phyloP scores from a whole-genome alignment of 208 protist genomes.

The Trypanosoma boissoni region DNA sequence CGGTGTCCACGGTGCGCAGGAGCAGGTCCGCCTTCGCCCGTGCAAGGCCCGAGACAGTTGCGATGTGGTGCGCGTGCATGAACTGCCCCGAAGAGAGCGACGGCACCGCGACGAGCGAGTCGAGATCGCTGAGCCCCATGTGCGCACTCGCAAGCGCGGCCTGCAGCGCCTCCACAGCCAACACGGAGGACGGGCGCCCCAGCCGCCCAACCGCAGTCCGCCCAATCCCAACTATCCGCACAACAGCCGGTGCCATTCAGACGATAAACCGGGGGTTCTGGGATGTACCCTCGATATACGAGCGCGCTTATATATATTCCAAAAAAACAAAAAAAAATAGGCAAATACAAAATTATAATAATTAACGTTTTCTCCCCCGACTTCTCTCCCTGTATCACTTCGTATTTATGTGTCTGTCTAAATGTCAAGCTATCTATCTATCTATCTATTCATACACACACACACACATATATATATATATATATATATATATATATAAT shows the following conservation, averaged over 20 bases:
- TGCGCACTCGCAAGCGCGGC: slow-evolving; percentile 45
- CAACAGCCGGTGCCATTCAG: slow-evolving; percentile 7
- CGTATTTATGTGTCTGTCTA: too few relatives aligned
- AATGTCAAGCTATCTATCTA: too few relatives aligned
- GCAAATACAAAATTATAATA: slow-evolving; percentile 8
- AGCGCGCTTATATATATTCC: too few relatives aligned
- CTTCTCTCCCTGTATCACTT: too few relatives aligned
- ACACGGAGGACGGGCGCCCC: slow-evolving; percentile 29
- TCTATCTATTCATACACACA: too few relatives aligned
- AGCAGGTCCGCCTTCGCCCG: slow-evolving; percentile 36
- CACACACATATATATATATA: background rate
- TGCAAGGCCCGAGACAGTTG: slow-evolving; percentile 40
- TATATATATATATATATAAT: slow-evolving; percentile 1
- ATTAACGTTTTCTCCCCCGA: too few relatives aligned
- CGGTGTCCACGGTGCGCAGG: slow-evolving; percentile 64
- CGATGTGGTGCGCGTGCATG: slow-evolving; percentile 74
- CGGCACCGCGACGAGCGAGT: slow-evolving; percentile 69
- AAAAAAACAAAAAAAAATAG: slow-evolving; percentile 8
- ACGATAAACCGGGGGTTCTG: too few relatives aligned
- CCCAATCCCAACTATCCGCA: slow-evolving; percentile 56
- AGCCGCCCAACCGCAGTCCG: slow-evolving; percentile 50
- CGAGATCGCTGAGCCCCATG: slow-evolving; percentile 47
- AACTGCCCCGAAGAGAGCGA: slow-evolving; percentile 71
- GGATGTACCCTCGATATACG: too few relatives aligned
- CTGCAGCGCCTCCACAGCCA: slow-evolving; percentile 47